Percentiles rank a stretch among this genome's conserved stretches.
Conservation (phyloP, 768 basidiomycete species). For the Chiua virens region DNA sequence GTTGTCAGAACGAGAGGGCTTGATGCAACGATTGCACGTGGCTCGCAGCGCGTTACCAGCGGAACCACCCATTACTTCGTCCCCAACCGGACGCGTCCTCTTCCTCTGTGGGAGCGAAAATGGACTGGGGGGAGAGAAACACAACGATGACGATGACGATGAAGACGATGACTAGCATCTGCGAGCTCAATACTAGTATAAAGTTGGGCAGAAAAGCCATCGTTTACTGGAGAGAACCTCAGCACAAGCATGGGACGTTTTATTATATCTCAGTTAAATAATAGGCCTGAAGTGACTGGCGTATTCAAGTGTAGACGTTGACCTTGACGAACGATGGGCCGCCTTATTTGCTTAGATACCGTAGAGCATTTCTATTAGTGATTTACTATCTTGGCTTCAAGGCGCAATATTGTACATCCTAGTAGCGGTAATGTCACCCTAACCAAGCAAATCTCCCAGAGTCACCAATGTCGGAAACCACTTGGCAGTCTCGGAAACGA, state of each 20-base stretch:
- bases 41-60: constrained; percentile 58
- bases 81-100: constrained; percentile 23
- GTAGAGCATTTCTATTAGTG: constrained; percentile 3
- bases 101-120: constrained; percentile 75
- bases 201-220: not conserved
- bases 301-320: constrained; percentile 4
- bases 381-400: not conserved
- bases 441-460: no score
- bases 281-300: constrained; percentile 13
- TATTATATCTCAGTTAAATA: constrained; percentile 34
- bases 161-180: constrained; percentile 44
- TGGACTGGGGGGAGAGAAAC: constrained; percentile 76
- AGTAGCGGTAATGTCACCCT: no score
- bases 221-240: not conserved
- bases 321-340: not conserved
- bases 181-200: not conserved
- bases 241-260: constrained; percentile 5
- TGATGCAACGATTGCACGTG: constrained; percentile 58
- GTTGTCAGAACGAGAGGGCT: constrained; percentile 54
- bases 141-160: constrained; percentile 46
- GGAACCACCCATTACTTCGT: constrained; percentile 56
- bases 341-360: constrained; percentile 20
- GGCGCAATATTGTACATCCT: no score
- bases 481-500: constrained; percentile 38
- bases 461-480: constrained; percentile 12